Base-by-base conservation (phyloP, 768 basidiomycete genomes). In the Amanita pallidorosea region DNA sequence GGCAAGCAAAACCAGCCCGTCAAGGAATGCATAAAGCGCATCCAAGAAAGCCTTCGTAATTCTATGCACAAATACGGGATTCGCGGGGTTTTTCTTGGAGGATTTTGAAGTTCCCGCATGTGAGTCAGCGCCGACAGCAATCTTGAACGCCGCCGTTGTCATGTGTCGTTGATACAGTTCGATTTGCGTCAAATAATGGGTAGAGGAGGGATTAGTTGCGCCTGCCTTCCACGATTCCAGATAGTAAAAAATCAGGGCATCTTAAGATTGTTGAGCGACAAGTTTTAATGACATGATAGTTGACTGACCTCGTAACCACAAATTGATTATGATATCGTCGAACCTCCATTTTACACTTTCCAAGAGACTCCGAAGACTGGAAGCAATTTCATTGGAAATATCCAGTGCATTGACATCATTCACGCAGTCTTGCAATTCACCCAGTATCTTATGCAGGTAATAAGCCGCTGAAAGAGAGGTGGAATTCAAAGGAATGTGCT, bases 311-410 rank as follows among this genome's bases (percentile, higher is more conserved):
- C 84, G 75, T 31, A 88, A 60, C 96, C 96, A 99, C 7, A 76
- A 71, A 15, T 73, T 73, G 41, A 85, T 74, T 18, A 97, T 74
- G 17, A 86, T 73, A 59, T 95, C 90, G 46, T 80, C 81, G 61
- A 97, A 93, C 55, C 82, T 80, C 92, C 95, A 95, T 61, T 85
- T 77, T 8, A 80, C 77, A 53, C 80, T 88, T 55, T 92, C 89
- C 56, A 95, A 63, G 27, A 98, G 67, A 54, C 73, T 79, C 62
- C 79, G 87, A 51, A 96, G 61, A 40, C 73, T 81, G 38, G 76
- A 70, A n/a, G 73, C 67, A 4, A 73, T 79, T 52, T 95, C 93
- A n/a, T 70, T 72, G 1, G 83, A 80, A 33, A 98, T 80, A 53
- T 93, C 93, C 69, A 92, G 79, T 6, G 71, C 74, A 42, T 77